phyloP scores from a whole-genome alignment of 2,329 filamentous ascomycete genomes.

The Alternaria panax region DNA sequence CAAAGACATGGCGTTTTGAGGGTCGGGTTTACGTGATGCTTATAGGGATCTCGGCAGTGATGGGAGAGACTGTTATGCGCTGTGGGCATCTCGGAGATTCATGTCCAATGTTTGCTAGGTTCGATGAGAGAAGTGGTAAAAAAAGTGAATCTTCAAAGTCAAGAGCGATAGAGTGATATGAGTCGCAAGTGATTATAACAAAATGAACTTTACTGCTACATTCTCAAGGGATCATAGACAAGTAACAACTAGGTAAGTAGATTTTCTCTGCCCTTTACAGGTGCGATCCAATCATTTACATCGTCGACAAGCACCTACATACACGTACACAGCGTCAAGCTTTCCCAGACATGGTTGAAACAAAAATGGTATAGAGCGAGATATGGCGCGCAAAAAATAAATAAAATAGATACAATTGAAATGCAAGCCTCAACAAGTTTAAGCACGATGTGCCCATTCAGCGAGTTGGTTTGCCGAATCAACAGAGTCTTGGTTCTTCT shows the following conservation, averaged over 20 bases:
- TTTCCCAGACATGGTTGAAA: neutral
- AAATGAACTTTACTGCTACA: neutral
- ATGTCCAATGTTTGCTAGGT: neutral
- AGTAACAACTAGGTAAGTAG: neutral
- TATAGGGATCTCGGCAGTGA: neutral
- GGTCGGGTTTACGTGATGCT: neutral
- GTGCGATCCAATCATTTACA: neutral
- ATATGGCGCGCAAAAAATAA: neutral
- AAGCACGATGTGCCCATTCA: conserved; percentile 47
- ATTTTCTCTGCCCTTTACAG: neutral
- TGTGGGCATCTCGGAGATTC: neutral
- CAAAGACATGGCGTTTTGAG: neutral
- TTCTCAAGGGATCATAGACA: neutral
- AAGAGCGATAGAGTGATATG: neutral
- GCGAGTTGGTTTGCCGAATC: conserved; percentile 46
- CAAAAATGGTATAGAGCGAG: conserved; percentile 22
- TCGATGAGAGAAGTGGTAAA: neutral
- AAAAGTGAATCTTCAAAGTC: neutral
- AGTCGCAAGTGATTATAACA: neutral
- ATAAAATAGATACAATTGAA: neutral
- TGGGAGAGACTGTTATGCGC: neutral
- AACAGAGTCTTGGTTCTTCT: conserved; percentile 49
- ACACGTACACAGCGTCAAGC: neutral
- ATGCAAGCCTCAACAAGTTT: conserved; percentile 3
- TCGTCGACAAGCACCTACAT: conserved; percentile 1